Evolutionary conservation across 73 alveolate genomes (phyloP).

Genomic region (Blepharisma stoltei): DNA sequence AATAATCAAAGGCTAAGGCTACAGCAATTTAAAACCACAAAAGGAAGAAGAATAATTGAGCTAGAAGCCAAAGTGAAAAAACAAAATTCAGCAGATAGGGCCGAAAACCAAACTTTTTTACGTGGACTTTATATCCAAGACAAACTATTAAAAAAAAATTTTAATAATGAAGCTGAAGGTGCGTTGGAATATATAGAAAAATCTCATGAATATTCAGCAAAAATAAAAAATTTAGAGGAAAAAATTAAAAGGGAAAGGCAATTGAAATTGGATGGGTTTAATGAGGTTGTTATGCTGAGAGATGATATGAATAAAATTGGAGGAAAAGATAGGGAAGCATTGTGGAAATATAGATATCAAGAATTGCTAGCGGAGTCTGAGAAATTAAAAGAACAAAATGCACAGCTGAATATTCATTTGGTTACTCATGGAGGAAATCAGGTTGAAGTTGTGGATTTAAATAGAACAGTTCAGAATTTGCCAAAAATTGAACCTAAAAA

Average conservation of each 20-base stretch:
- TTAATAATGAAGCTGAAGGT: background rate
- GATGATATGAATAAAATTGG: background rate
- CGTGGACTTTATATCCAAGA: background rate
- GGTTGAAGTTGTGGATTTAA: too few species aligned
- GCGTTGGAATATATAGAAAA: background rate
- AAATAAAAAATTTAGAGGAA: background rate
- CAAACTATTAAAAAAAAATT: background rate
- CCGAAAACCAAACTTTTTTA: background rate
- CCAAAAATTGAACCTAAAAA: too few species aligned
- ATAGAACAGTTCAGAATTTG: too few species aligned
- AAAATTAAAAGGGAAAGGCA: background rate
- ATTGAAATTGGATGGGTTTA: background rate
- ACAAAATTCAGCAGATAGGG: background rate
- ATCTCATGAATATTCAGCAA: background rate
- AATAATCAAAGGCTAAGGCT: slow-evolving; percentile 60
- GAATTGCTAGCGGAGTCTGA: background rate
- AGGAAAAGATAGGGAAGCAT: background rate
- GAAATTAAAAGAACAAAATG: background rate
- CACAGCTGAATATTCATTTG: background rate
- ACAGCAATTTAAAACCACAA: slow-evolving; percentile 52
- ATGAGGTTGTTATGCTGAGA: background rate
- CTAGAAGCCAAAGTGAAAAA: slow-evolving; percentile 59
- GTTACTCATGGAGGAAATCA: too few species aligned
- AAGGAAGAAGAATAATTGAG: slow-evolving; percentile 43
- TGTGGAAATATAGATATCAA: background rate